Conservation (phyloP, 805 yeast species). For the Lipomyces yamanashiensis region DNA sequence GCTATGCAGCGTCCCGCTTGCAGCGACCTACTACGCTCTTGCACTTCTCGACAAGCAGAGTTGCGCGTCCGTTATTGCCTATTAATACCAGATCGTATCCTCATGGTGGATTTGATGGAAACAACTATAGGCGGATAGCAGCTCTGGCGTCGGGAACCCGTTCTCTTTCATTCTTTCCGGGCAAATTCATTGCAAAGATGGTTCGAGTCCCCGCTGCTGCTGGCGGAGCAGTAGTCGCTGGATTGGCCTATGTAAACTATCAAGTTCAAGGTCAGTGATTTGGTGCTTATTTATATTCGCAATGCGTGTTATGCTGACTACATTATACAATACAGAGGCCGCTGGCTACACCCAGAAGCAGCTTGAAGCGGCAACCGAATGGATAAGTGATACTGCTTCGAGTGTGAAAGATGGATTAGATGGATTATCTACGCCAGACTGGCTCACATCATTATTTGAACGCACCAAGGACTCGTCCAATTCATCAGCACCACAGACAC, state of each 20-base stretch:
- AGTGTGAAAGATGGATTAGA: conserved; percentile 61
- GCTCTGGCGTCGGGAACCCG: conserved; percentile 18
- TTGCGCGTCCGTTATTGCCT: not conserved
- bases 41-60: conserved; percentile 7
- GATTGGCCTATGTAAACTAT: conserved; percentile 89
- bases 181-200: conserved; percentile 34
- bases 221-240: conserved; percentile 93
- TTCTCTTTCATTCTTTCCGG: conserved; percentile 29
- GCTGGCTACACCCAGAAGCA: conserved; percentile 70
- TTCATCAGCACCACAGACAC: not conserved
- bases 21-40: conserved; percentile 7
- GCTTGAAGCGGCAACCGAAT: conserved; percentile 62
- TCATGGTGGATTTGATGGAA: conserved; percentile 3
- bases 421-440: conserved; percentile 37
- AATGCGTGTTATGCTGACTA: not conserved
- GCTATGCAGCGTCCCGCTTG: conserved; percentile 4
- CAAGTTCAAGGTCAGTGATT: conserved; percentile 62
- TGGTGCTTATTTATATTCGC: not conserved
- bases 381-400: conserved; percentile 46
- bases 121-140: conserved; percentile 10
- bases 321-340: conserved; percentile 56
- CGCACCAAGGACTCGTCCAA: conserved; percentile 7
- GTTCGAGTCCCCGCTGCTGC: conserved; percentile 74
- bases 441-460: conserved; percentile 30
- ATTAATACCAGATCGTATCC: not conserved